Conservation (phyloP, 1,284 basidiomycete species). For the Flammula alnicola region DNA sequence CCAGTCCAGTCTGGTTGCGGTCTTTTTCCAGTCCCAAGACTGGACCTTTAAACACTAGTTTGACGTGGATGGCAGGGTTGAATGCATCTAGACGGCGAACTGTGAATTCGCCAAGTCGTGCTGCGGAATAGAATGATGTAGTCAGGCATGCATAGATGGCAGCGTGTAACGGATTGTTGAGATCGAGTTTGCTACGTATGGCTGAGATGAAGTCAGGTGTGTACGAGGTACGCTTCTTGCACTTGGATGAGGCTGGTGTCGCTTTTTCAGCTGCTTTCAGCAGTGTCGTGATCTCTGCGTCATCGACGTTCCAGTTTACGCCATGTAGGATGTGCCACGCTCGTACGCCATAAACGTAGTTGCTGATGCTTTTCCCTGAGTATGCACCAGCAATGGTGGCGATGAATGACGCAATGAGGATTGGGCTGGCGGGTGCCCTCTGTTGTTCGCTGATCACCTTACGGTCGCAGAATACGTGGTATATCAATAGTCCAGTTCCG, state of each 20-base stretch:
- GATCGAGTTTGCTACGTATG: slow-evolving; percentile 23
- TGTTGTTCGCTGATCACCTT: slow-evolving; percentile 14
- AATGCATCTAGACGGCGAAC: slow-evolving; percentile 9
- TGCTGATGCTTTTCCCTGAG: slow-evolving; percentile 22
- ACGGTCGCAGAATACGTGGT: slow-evolving; percentile 24
- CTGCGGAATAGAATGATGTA: slow-evolving; percentile 33
- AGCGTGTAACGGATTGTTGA: slow-evolving; percentile 29
- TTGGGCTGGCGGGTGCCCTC: slow-evolving; percentile 14
- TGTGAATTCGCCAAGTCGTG: slow-evolving; percentile 14
- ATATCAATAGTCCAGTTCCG: slow-evolving; percentile 19
- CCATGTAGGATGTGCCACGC: slow-evolving; percentile 45
- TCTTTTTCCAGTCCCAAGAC: no score
- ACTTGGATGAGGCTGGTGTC: slow-evolving; percentile 23
- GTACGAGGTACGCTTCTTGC: slow-evolving; percentile 28
- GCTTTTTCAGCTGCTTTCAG: slow-evolving; percentile 26
- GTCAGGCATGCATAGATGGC: slow-evolving; percentile 38
- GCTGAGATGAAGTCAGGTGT: slow-evolving; percentile 21
- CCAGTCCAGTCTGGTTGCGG: no score
- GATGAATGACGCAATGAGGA: slow-evolving; percentile 22
- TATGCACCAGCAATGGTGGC: slow-evolving; percentile 22
- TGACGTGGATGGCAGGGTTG: slow-evolving; percentile 5
- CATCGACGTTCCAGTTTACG: slow-evolving; percentile 26
- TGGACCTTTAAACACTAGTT: no score
- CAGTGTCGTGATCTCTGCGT: slow-evolving; percentile 24
- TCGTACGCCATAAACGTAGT: slow-evolving; percentile 32